phyloP scores from a whole-genome alignment of 2,329 filamentous ascomycete species.

The Lasiodiplodia theobromae region DNA sequence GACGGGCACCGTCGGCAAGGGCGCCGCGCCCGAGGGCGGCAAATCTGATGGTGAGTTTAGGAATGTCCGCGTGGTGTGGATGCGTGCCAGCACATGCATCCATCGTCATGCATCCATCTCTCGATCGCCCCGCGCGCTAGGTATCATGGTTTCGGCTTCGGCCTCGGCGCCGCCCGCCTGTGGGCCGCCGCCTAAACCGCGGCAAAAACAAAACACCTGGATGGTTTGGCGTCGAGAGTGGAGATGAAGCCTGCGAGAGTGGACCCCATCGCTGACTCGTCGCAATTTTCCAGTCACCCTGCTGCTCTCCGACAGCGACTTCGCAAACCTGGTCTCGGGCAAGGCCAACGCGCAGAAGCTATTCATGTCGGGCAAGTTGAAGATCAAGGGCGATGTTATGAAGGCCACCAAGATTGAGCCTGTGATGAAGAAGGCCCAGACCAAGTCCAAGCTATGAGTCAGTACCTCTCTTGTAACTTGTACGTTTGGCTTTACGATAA shows the following conservation, averaged over 20 bases:
- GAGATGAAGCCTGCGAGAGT: not conserved
- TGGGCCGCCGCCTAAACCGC: not conserved
- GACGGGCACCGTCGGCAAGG: slow-evolving; percentile 81
- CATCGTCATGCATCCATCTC: not conserved
- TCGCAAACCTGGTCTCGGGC: slow-evolving; percentile 80
- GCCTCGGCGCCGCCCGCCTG: slow-evolving; percentile 4
- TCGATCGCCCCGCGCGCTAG: not conserved
- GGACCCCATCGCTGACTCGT: slow-evolving; percentile 14
- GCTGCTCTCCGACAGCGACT: slow-evolving; percentile 82
- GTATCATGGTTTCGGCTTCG: slow-evolving; percentile 7
- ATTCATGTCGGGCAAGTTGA: slow-evolving; percentile 98
- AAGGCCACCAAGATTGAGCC: slow-evolving; percentile 97
- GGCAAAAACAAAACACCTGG: not conserved
- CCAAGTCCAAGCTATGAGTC: slow-evolving; percentile 69
- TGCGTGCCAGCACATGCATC: not conserved
- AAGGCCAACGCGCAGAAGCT: slow-evolving; percentile 94
- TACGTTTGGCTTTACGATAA: slow-evolving; percentile 1
- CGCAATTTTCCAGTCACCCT: slow-evolving; percentile 69
- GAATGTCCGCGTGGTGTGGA: slow-evolving; percentile 2
- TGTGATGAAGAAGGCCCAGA: slow-evolving; percentile 85
- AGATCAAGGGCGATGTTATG: slow-evolving; percentile 98
- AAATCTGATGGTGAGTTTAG: slow-evolving; percentile 80
- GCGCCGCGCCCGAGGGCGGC: slow-evolving; percentile 69
- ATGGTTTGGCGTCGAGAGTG: not conserved
- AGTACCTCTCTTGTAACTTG: not conserved